Base-by-base conservation (phyloP, 2,329 filamentous ascomycete species). In the Westerdykella sp. region DNA sequence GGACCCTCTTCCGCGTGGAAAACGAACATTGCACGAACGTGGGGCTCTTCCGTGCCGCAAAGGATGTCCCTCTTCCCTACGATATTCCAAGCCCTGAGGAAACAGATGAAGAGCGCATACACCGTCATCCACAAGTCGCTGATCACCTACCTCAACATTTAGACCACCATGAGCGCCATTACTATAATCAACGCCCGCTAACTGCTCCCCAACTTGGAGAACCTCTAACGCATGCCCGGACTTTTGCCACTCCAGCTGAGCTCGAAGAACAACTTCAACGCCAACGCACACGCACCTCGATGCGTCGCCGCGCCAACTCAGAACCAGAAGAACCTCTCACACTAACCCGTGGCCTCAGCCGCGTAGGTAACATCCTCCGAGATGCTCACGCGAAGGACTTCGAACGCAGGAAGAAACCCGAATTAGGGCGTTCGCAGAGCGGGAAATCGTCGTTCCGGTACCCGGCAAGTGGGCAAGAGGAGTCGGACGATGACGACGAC, bases 341-440 rank as follows among this genome's bases (percentile, higher is more conserved):
- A 0, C 42, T 72, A 2, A 55, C 66, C 21, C 52, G 66, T 16
- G 72, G 68, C 6, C 67, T 80, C 10, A 67, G 67, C n/a, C 69
- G 76, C 1, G 74, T 83, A 11, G 80, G 78, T 5, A 80, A 76
- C 12, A 81, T 89, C n/a, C 75, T 96, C 53, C 85, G 87, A 4
- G 78, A 83, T 48, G 91, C 91, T 5, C 93, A 97, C 64, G 84
- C 80, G 47, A 85, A 95, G 64, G 91, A 97, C 68, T 97, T 96
- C 63, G 86, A 94, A 68, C 85, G 93, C 71, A 85, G 80, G 63
- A 77, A 80, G 49, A 76, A 72, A 22, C 73, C 74, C 0, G 71
- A 73, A 30, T 60, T 71, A 11, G 61, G 71, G 12, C 25, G 25
- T 28, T 28, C 25, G 25, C 57, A 59, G 40, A 39, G 54, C 46